These are phyloP conservation scores for Lepraria neglecta DNA, from an alignment of 495 filamentous ascomycete species.

Conservation along the genomic window DNA sequence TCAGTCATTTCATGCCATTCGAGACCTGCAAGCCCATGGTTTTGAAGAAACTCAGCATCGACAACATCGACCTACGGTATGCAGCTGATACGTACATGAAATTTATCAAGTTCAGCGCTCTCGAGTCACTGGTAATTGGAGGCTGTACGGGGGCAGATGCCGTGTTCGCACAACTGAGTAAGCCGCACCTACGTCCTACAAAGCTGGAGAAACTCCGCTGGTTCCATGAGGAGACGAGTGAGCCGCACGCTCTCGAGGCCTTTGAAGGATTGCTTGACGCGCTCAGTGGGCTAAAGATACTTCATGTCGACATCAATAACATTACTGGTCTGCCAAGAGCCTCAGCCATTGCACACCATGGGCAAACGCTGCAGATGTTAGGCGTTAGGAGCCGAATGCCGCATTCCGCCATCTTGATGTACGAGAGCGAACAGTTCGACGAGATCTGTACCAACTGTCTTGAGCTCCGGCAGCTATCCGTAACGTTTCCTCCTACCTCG, in stretches of 20 bases:
- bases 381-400: constrained; percentile 12
- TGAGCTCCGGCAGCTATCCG: constrained; percentile 17
- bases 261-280: constrained; percentile 18
- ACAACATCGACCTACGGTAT: constrained; percentile 18
- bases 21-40: constrained; percentile 10
- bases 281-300: constrained; percentile 12
- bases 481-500: constrained; percentile 18
- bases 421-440: constrained; percentile 19
- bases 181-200: constrained; percentile 16
- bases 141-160: constrained; percentile 14
- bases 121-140: constrained; percentile 17
- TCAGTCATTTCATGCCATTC: constrained; percentile 20
- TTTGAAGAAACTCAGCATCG: constrained; percentile 18
- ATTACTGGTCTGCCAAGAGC: constrained; percentile 9
- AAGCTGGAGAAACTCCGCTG: constrained; percentile 16
- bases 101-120: constrained; percentile 18
- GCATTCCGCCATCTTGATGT: background rate
- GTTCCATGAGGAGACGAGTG: constrained; percentile 17
- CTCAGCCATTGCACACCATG: constrained; percentile 15
- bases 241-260: constrained; percentile 17
- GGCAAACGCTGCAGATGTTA: constrained; percentile 12
- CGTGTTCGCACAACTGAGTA: constrained; percentile 19
- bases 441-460: constrained; percentile 18
- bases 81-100: constrained; percentile 20
- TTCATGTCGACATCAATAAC: constrained; percentile 16